phyloP scores from a whole-genome alignment of 768 basidiomycete species.

The Amanita muscaria region DNA sequence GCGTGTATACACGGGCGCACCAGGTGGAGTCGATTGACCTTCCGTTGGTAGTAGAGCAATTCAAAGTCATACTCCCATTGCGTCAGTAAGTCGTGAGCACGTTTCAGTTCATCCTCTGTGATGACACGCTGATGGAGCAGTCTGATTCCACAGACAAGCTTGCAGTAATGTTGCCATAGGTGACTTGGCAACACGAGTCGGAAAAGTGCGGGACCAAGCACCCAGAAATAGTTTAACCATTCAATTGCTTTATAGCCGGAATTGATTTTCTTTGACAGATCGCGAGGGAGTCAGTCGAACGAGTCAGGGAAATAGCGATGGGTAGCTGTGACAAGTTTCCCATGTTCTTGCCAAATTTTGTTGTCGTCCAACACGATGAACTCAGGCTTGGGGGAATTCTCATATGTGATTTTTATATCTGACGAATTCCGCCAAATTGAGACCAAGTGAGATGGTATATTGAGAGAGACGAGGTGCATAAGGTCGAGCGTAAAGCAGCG shows the following conservation, averaged over 20 bases:
- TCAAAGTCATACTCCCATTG: slow-evolving; percentile 27
- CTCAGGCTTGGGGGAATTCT: slow-evolving; percentile 5
- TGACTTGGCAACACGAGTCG: slow-evolving; percentile 16
- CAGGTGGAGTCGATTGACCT: slow-evolving; percentile 23
- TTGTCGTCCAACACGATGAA: slow-evolving; percentile 11
- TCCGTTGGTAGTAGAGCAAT: slow-evolving; percentile 22
- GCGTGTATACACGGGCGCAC: slow-evolving; percentile 24
- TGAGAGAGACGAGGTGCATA: no score
- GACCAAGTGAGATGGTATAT: slow-evolving; percentile 19
- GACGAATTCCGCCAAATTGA: slow-evolving; percentile 23
- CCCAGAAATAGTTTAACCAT: slow-evolving; percentile 24
- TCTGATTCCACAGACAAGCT: no score
- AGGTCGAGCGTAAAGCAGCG: no score
- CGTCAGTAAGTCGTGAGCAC: slow-evolving; percentile 17
- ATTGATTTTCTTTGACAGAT: no score
- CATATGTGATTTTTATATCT: slow-evolving; percentile 15
- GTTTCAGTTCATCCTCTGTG: slow-evolving; percentile 12
- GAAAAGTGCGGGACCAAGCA: slow-evolving; percentile 25
- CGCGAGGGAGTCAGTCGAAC: slow-evolving; percentile 20
- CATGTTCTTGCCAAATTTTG: slow-evolving; percentile 28
- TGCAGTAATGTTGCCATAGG: slow-evolving; percentile 27
- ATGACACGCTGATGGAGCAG: no score
- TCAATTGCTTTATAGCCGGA: slow-evolving; percentile 33
- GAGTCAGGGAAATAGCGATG: slow-evolving; percentile 17
- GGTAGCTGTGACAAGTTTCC: slow-evolving; percentile 17